Base-by-base conservation (phyloP, 306 rosid genomes). In the Inga laurina region DNA sequence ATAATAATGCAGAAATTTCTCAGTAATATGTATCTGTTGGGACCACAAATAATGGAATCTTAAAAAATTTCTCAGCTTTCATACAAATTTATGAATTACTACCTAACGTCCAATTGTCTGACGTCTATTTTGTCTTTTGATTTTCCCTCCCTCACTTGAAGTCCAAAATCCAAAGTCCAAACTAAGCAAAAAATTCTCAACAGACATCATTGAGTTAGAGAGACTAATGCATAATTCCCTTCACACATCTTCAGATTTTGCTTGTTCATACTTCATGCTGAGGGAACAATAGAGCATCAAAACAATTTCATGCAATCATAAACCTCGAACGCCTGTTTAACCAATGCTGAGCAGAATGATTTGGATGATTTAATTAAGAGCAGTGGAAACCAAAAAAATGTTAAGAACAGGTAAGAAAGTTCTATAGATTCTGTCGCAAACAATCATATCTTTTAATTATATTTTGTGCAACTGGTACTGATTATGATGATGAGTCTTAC, bases 41-140 rank as follows among this genome's bases (percentile, higher is more conserved):
- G 83, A 82, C 90, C 81, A 84, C 76, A 64, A 82, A 54, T 79
- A 85, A 56, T 82, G 76, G 86, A 51, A 82, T 79, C 85, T 71
- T 52, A 52, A 52, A 62, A 76, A 0, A 4, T 75, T 70, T 72
- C 72, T 85, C 22, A 21, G 67, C 72, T 82, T 82, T 82, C 86
- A 85, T 78, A 77, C 66, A 45, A 43, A 71, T 10, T 43, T n/a
- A 11, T 71, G 75, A 71, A 27, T 15, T n/a, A 10, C 2, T 67
- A 81, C 90, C 86, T 73, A 79, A 79, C 74, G 11, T 56, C 64
- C 64, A 21, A 74, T 22, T 65, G 21, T 76, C 21, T 66, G 70
- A 67, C 37, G 45, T 16, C 9, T n/a, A n/a, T 65, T 41, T 76
- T 76, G 79, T 22, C 68, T 69, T 52, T 39, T 1, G 3, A 0